These are phyloP conservation scores for Pneumocystis wakefieldiae DNA, from an alignment of 1,139 yeast species.

Conservation along the genomic window DNA sequence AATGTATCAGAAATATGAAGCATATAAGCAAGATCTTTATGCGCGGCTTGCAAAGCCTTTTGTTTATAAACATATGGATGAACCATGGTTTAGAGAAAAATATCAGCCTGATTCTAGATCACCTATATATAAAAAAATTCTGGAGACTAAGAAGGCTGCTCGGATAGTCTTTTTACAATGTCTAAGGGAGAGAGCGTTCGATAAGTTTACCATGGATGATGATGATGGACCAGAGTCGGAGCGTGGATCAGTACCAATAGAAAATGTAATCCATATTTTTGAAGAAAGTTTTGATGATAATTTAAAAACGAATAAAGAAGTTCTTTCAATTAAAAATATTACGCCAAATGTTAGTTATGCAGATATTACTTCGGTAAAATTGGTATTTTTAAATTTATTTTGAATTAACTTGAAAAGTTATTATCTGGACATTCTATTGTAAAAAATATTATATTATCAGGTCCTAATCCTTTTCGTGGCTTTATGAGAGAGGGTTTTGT, in stretches of 20 bases:
- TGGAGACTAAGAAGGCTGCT: slow-evolving; percentile 4
- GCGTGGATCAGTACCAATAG: neutral
- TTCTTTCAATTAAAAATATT: neutral
- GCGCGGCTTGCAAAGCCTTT: slow-evolving; percentile 16
- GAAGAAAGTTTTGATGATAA: slow-evolving; percentile 1
- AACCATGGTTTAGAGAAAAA: slow-evolving; percentile 16
- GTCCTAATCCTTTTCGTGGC: neutral
- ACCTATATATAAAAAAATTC: neutral
- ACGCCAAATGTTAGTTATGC: neutral
- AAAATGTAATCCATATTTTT: neutral
- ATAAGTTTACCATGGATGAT: slow-evolving; percentile 11
- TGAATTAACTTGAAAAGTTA: neutral
- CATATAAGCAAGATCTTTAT: slow-evolving; percentile 13
- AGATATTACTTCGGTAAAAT: neutral
- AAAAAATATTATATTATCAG: neutral
- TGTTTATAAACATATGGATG: slow-evolving; percentile 13
- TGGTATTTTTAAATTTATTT: neutral
- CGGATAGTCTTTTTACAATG: slow-evolving; percentile 8
- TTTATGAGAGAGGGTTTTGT: neutral
- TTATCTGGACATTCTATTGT: neutral
- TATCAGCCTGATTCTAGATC: slow-evolving; percentile 7
- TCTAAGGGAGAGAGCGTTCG: slow-evolving; percentile 10
- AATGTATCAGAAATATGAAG: slow-evolving; percentile 10
- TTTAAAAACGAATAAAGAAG: neutral
- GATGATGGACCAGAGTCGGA: neutral